Percentiles rank a stretch among this genome's conserved stretches.
These are phyloP conservation scores for Panaeolus papilionaceus DNA, from an alignment of 768 basidiomycete species.

Conservation along the genomic window DNA sequence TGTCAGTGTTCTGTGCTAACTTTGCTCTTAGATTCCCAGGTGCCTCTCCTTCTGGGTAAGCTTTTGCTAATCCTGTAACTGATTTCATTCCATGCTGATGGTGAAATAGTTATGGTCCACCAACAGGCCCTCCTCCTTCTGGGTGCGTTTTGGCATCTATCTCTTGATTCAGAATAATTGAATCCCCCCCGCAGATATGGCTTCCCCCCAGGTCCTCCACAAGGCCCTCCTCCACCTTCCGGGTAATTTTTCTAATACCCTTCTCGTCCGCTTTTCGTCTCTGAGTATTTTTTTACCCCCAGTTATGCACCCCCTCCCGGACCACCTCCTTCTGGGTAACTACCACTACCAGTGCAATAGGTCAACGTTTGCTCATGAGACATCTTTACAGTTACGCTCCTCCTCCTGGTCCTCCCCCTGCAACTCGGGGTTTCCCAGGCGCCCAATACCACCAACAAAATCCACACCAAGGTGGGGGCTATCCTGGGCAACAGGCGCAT, in stretches of 20 bases:
- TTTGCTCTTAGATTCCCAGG: conserved; percentile 21
- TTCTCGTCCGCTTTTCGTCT: neutral
- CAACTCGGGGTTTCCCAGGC: conserved; percentile 45
- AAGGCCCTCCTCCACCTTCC: conserved; percentile 35
- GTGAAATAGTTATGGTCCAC: conserved; percentile 26
- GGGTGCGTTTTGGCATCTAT: conserved; percentile 18
- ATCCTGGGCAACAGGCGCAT: conserved; percentile 30
- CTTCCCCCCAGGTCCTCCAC: conserved; percentile 28
- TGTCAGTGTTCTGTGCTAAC: conserved; percentile 1
- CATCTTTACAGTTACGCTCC: conserved; percentile 31
- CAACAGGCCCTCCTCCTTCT: conserved; percentile 34
- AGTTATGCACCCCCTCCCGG: conserved; percentile 42
- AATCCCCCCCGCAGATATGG: conserved; percentile 28
- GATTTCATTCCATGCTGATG: conserved; percentile 17
- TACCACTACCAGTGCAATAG: neutral
- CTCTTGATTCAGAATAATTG: neutral
- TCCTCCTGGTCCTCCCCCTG: conserved; percentile 35
- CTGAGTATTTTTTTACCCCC: neutral
- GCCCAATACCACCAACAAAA: conserved; percentile 44
- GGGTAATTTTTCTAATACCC: conserved; percentile 20
- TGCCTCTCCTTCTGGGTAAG: conserved; percentile 30
- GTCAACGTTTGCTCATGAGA: neutral
- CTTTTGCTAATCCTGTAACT: neutral
- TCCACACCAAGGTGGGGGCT: conserved; percentile 24
- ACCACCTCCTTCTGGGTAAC: conserved; percentile 40